Evolutionary conservation across 2,329 filamentous ascomycete species (phyloP).

Genomic region (Colletotrichum gigasporum): DNA sequence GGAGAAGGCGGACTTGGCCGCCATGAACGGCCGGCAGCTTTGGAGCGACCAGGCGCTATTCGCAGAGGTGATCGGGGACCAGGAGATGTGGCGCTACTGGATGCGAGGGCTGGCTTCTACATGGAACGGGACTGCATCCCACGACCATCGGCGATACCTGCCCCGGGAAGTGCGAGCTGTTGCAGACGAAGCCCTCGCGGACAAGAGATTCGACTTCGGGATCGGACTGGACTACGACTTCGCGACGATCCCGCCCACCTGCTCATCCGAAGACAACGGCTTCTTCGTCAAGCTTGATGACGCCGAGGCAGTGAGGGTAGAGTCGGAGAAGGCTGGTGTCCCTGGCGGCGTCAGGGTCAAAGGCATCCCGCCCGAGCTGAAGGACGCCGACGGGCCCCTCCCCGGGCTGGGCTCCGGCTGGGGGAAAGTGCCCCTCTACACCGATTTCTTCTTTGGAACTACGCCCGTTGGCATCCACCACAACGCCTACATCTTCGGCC

Average conservation of each 20-base stretch:
- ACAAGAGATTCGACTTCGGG: conserved; percentile 46
- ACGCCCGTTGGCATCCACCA: conserved; percentile 48
- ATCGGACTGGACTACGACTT: conserved; percentile 51
- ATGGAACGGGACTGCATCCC: conserved; percentile 42
- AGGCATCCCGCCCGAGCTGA: conserved; percentile 40
- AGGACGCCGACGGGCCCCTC: conserved; percentile 26
- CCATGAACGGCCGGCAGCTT: conserved; percentile 43
- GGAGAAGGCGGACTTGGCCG: conserved; percentile 40
- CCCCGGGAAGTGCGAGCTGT: conserved; percentile 35
- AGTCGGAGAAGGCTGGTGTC: conserved; percentile 43
- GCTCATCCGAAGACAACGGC: conserved; percentile 48
- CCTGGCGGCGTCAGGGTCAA: conserved; percentile 39
- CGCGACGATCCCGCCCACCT: conserved; percentile 46
- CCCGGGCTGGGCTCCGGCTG: conserved; percentile 38
- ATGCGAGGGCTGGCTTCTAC: conserved; percentile 38
- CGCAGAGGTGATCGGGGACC: conserved; percentile 49
- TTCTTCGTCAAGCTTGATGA: conserved; percentile 43
- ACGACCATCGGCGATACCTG: conserved; percentile 26
- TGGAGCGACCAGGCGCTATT: conserved; percentile 51
- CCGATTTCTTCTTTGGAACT: conserved; percentile 47
- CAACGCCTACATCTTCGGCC: conserved; percentile 44
- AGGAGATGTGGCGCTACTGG: conserved; percentile 48
- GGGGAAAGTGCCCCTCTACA: conserved; percentile 45
- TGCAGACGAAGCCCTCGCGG: conserved; percentile 39
- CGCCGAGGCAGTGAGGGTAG: conserved; percentile 32